These are phyloP conservation scores for Phytophthora lateralis DNA, from an alignment of 352 stramenopile species.

Conservation along the genomic window DNA sequence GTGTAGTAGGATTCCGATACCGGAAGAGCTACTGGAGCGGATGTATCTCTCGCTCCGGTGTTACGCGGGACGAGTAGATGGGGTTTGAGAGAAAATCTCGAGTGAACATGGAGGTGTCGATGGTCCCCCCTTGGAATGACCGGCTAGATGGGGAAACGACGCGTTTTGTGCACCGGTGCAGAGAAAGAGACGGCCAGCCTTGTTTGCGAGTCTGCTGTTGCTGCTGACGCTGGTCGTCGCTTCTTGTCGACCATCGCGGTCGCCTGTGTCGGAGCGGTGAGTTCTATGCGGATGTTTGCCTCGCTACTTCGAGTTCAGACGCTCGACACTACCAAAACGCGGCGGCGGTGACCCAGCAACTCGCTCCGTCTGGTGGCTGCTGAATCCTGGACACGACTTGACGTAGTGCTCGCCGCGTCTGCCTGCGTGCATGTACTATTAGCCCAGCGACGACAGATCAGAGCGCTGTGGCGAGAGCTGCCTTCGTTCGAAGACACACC, in stretches of 20 bases:
- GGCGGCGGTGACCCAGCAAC: not conserved
- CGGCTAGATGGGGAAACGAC: conserved; percentile 6
- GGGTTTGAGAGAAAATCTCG: conserved; percentile 46
- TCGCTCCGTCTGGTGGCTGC: conserved; percentile 4
- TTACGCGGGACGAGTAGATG: conserved; percentile 48
- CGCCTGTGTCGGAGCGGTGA: conserved; percentile 17
- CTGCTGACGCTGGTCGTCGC: not conserved
- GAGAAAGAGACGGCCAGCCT: conserved; percentile 28
- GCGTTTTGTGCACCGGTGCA: conserved; percentile 38
- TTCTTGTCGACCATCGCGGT: not conserved
- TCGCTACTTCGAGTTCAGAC: conserved; percentile 8
- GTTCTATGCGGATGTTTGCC: conserved; percentile 2
- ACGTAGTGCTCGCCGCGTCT: conserved; percentile 23
- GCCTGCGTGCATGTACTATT: conserved; percentile 7
- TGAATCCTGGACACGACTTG: conserved; percentile 34
- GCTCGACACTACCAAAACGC: conserved; percentile 7
- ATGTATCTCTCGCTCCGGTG: conserved; percentile 45
- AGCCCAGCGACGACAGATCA: conserved; percentile 12
- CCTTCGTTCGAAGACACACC: conserved; percentile 19
- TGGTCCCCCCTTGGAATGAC: conserved; percentile 30
- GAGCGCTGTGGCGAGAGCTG: conserved; percentile 16
- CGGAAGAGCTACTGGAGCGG: conserved; percentile 49
- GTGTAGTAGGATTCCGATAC: conserved; percentile 47
- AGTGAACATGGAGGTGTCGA: conserved; percentile 29
- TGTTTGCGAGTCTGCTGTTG: conserved; percentile 27